A percentile compares a stretch with the other conserved stretches of the same genome.
phyloP scores from a whole-genome alignment of 2,329 filamentous ascomycete genomes.

The Pleurostoma richardsiae region DNA sequence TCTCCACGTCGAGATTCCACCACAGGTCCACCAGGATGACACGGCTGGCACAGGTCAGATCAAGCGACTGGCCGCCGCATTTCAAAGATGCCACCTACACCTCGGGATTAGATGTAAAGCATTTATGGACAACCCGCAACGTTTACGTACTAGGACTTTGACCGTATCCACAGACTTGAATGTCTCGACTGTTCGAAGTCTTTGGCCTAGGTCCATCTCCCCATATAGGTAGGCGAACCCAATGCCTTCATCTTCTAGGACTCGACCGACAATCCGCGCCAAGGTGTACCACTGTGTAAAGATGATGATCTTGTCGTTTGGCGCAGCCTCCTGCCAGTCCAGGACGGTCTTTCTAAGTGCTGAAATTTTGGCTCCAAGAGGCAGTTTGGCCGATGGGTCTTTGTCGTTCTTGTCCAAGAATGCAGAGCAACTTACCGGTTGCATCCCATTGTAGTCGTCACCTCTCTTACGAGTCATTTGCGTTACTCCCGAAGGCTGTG shows the following conservation, averaged over 20 bases:
- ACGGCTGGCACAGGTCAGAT: not conserved
- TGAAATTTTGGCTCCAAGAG: not conserved
- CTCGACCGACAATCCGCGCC: not conserved
- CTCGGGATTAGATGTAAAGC: not conserved
- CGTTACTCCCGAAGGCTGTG: too few relatives aligned
- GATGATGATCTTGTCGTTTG: conserved; percentile 1
- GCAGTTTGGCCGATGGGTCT: not conserved
- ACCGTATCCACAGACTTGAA: not conserved
- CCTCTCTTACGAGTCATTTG: not conserved
- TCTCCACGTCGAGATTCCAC: not conserved
- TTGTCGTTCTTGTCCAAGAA: not conserved
- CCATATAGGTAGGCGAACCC: not conserved
- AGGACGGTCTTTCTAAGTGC: not conserved
- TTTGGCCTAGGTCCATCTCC: not conserved
- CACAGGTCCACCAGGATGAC: not conserved
- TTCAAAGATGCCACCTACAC: not conserved
- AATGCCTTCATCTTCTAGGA: not conserved
- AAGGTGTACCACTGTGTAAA: not conserved
- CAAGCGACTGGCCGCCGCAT: not conserved
- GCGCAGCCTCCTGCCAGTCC: not conserved
- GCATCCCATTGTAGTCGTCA: not conserved
- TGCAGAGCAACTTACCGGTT: not conserved
- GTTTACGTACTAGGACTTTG: conserved; percentile 1
- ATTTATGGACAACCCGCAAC: not conserved
- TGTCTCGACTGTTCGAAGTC: not conserved